Conservation (phyloP, 306 rosid species). For the Hylodesmum podocarpum region DNA sequence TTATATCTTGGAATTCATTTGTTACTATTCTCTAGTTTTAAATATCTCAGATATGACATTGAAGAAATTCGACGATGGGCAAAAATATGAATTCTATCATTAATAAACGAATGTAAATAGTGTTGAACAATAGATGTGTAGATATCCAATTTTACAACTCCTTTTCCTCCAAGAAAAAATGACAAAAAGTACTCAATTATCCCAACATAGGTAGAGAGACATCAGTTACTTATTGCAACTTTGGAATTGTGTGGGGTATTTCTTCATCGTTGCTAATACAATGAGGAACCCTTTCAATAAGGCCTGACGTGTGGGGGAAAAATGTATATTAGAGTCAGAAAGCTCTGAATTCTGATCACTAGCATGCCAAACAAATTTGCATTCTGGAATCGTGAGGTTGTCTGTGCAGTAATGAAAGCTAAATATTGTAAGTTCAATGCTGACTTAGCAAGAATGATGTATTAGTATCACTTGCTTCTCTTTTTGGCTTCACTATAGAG, state of each 20-base stretch:
- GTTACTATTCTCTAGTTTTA: not conserved
- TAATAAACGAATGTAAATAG: constrained; percentile 57
- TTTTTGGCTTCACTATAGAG: constrained; percentile 97
- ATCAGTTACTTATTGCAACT: constrained; percentile 59
- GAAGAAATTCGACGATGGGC: not conserved
- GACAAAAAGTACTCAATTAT: constrained; percentile 43
- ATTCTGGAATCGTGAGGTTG: constrained; percentile 39
- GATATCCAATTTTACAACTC: constrained; percentile 52
- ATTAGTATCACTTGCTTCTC: constrained; percentile 71
- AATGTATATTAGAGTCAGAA: constrained; percentile 45
- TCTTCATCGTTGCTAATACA: constrained; percentile 58
- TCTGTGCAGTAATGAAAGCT: constrained; percentile 38
- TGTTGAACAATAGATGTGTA: constrained; percentile 45
- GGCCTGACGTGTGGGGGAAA: constrained; percentile 44
- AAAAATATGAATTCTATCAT: constrained; percentile 48
- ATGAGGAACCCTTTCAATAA: constrained; percentile 47
- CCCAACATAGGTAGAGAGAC: constrained; percentile 44
- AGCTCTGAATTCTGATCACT: constrained; percentile 38
- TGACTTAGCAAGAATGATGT: constrained; percentile 29
- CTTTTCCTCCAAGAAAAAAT: constrained; percentile 53
- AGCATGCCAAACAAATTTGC: constrained; percentile 40
- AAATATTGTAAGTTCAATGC: constrained; percentile 37
- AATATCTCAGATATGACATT: not conserved
- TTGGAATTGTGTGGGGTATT: constrained; percentile 43
- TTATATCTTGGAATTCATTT: not conserved